A percentile compares a stretch with the other conserved stretches of the same genome.
These are phyloP conservation scores for Hygrophorus pudorinus DNA, from an alignment of 768 basidiomycete species.

Conservation along the genomic window DNA sequence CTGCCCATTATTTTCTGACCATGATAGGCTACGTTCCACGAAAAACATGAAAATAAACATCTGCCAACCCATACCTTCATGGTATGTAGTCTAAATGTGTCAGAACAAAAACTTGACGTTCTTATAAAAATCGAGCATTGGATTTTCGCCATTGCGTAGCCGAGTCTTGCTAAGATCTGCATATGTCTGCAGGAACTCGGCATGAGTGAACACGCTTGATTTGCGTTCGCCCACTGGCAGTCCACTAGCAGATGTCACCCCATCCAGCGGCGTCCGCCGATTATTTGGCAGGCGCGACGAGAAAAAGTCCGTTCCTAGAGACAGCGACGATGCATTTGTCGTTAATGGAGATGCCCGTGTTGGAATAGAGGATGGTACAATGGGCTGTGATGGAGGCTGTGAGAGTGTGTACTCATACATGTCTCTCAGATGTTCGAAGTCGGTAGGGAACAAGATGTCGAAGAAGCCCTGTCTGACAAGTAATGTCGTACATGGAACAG, in stretches of 20 bases:
- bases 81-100: slow-evolving; percentile 5
- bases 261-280: slow-evolving; percentile 56
- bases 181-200: slow-evolving; percentile 83
- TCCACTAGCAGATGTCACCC: slow-evolving; percentile 65
- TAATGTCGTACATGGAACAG: slow-evolving; percentile 83
- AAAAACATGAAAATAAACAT: slow-evolving; percentile 19
- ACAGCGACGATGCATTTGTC: slow-evolving; percentile 36
- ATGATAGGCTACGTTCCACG: no score
- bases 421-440: slow-evolving; percentile 75
- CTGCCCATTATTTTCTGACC: no score
- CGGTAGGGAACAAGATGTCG: slow-evolving; percentile 97
- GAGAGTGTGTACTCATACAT: slow-evolving; percentile 84
- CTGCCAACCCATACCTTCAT: no score
- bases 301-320: slow-evolving; percentile 59
- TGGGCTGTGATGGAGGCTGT: slow-evolving; percentile 29
- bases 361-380: slow-evolving; percentile 19
- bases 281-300: slow-evolving; percentile 49
- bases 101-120: slow-evolving; percentile 92
- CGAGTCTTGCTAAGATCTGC: slow-evolving; percentile 64
- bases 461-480: slow-evolving; percentile 94
- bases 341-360: slow-evolving; percentile 44
- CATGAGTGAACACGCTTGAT: slow-evolving; percentile 78
- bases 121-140: slow-evolving; percentile 81
- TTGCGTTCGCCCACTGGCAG: slow-evolving; percentile 73
- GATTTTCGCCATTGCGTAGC: slow-evolving; percentile 76